Percentiles rank a stretch among this genome's conserved stretches.
Evolutionary conservation across 768 basidiomycete species (phyloP).

Genomic region (Rhizopogon vinicolor): DNA sequence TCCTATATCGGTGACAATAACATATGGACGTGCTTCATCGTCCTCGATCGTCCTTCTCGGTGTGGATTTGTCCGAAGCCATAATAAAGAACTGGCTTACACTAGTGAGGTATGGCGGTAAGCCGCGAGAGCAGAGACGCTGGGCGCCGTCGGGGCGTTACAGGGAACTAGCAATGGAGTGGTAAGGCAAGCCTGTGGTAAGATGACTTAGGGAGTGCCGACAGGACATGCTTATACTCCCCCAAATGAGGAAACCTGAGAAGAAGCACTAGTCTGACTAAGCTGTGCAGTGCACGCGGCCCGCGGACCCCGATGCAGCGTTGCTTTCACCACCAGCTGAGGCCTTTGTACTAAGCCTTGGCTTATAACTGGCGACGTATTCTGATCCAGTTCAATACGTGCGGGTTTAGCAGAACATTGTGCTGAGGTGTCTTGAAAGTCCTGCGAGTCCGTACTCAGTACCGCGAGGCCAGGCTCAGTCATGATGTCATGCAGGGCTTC

Average conservation of each 20-base stretch:
- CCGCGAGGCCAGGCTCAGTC: too few relatives aligned
- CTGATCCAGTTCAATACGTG: too few relatives aligned
- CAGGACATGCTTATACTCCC: background rate
- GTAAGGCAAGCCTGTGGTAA: background rate
- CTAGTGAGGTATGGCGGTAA: background rate
- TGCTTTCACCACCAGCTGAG: too few relatives aligned
- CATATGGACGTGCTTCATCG: conserved; percentile 71
- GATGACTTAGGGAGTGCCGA: background rate
- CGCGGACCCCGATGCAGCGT: too few relatives aligned
- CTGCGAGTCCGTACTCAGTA: too few relatives aligned
- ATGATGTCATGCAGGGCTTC: background rate
- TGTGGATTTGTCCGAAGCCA: conserved; percentile 22
- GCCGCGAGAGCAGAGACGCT: background rate
- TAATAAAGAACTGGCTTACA: conserved; percentile 4
- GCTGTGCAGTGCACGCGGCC: background rate
- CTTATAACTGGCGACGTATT: too few relatives aligned
- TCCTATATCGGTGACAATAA: conserved; percentile 72
- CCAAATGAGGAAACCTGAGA: conserved; percentile 1
- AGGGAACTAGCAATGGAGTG: background rate
- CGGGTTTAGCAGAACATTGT: too few relatives aligned
- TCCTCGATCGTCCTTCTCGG: conserved; percentile 42
- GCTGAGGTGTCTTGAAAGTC: too few relatives aligned
- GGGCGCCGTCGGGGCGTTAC: background rate
- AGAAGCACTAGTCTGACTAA: background rate
- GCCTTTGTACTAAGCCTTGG: too few relatives aligned